Conservation (phyloP, 139 green algal species). For the Zygnema circumcarinatum region DNA sequence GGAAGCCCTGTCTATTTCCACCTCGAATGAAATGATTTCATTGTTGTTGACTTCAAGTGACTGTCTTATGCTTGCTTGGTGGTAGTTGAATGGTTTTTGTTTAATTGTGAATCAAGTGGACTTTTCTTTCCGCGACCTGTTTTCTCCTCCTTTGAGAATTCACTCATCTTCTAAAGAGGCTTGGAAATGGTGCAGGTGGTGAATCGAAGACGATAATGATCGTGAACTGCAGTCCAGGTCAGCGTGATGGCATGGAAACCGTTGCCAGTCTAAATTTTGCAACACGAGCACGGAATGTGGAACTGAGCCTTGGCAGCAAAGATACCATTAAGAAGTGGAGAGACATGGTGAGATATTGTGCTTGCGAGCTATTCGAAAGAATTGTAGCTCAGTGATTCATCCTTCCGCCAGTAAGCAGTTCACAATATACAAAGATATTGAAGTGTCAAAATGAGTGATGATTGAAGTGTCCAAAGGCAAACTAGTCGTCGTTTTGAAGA, state of each 20-base stretch:
- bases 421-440: background rate
- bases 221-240: constrained; percentile 47
- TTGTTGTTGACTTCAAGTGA: background rate
- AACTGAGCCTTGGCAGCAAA: constrained; percentile 32
- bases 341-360: constrained; percentile 54
- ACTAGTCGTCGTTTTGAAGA: too few relatives aligned
- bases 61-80: too few relatives aligned
- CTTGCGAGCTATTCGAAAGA: background rate
- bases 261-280: constrained; percentile 45
- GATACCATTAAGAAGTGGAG: constrained; percentile 60
- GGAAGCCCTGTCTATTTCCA: background rate
- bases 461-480: background rate
- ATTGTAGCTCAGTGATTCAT: background rate
- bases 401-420: background rate
- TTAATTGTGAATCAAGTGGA: too few relatives aligned
- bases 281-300: constrained; percentile 39
- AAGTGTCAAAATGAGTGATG: background rate
- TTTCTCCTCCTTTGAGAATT: too few relatives aligned
- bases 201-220: constrained; percentile 61
- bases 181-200: constrained; percentile 49
- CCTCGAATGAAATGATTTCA: background rate
- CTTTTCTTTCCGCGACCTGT: too few relatives aligned
- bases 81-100: too few relatives aligned
- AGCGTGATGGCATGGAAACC: constrained; percentile 18
- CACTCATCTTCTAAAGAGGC: too few relatives aligned